Evolutionary conservation across 116 monocot species (phyloP).

Genomic region (Dioscorea cayenensis): DNA sequence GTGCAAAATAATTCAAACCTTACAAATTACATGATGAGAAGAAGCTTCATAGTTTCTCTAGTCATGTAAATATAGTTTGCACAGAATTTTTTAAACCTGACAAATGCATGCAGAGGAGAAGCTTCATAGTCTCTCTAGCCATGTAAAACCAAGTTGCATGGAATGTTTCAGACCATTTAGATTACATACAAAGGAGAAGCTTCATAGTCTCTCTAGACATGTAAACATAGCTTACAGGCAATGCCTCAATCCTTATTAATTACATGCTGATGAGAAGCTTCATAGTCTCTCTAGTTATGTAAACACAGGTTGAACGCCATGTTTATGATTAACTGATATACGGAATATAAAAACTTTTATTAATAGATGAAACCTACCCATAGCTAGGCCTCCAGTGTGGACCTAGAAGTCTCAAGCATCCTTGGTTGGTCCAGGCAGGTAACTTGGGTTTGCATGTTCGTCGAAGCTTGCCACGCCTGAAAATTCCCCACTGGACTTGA

Average conservation of each 20-base stretch:
- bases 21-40: not conserved
- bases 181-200: not conserved
- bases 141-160: too few relatives aligned
- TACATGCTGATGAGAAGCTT: too few relatives aligned
- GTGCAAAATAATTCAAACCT: too few relatives aligned
- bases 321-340: not conserved
- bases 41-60: not conserved
- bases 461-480: not conserved
- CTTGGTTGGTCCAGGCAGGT: not conserved
- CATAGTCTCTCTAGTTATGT: too few relatives aligned
- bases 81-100: not conserved
- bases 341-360: too few relatives aligned
- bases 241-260: too few relatives aligned
- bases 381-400: not conserved
- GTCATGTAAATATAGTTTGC: not conserved
- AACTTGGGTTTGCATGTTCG: not conserved
- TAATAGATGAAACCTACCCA: not conserved
- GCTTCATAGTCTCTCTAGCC: too few relatives aligned
- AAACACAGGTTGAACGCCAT: not conserved
- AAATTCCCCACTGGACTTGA: not conserved
- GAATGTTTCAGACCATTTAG: too few relatives aligned
- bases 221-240: too few relatives aligned
- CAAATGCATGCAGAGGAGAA: too few relatives aligned
- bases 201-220: not conserved
- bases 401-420: not conserved